Evolutionary conservation across 176 grass and related monocot genomes (phyloP).

Genomic region (Melocanna baccifera): DNA sequence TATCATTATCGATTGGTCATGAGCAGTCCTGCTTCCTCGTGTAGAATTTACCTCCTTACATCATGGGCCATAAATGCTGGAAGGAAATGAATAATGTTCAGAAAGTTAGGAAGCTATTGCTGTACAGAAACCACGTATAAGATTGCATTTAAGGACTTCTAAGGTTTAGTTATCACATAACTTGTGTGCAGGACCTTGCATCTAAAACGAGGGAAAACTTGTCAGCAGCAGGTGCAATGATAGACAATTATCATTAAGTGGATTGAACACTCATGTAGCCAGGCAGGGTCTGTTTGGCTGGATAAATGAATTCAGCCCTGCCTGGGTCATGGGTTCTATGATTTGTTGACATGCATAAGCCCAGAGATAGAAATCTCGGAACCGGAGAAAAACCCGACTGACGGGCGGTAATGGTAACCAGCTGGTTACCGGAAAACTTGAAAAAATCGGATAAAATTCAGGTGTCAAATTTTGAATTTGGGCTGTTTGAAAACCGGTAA

Average conservation of each 20-base stretch:
- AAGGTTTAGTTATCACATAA: conserved; percentile 10
- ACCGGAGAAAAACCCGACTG: too few relatives aligned
- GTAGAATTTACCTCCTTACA: background rate
- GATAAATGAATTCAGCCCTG: conserved; percentile 17
- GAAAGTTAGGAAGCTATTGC: background rate
- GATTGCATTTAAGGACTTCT: background rate
- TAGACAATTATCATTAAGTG: conserved; percentile 15
- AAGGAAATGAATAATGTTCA: background rate
- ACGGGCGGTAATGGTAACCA: too few relatives aligned
- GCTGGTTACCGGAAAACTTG: too few relatives aligned
- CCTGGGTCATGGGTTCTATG: conserved; percentile 10
- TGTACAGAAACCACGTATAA: background rate
- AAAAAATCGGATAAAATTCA: too few relatives aligned
- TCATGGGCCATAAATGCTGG: background rate
- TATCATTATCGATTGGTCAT: background rate
- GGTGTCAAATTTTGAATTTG: too few relatives aligned
- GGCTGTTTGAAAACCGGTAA: too few relatives aligned
- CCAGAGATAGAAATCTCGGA: too few relatives aligned
- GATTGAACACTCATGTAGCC: conserved; percentile 9
- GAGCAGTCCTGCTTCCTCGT: background rate
- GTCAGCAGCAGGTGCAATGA: conserved; percentile 12
- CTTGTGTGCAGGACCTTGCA: background rate
- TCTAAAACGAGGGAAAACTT: conserved; percentile 7
- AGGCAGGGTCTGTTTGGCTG: conserved; percentile 14
- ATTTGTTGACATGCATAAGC: conserved; percentile 22